phyloP scores from a whole-genome alignment of 1,139 yeast genomes.

The Candida labiduridarum region DNA sequence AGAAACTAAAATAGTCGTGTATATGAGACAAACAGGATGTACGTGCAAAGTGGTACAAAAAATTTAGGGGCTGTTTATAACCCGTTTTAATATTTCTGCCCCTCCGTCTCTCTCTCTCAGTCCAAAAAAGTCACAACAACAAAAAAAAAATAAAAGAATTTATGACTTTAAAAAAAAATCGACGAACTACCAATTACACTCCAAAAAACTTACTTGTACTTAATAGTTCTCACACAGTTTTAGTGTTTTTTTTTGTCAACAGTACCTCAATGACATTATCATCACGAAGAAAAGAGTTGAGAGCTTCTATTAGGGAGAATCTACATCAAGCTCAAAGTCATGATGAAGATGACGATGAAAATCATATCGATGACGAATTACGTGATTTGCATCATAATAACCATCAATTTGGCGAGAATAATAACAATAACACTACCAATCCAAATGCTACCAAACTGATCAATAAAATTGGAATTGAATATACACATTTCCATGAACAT shows the following conservation, averaged over 20 bases:
- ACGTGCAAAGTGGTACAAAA: not conserved
- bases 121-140: not conserved
- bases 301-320: conserved; percentile 15
- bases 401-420: conserved; percentile 1
- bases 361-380: conserved; percentile 7
- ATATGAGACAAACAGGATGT: not conserved
- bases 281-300: conserved; percentile 17
- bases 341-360: conserved; percentile 6
- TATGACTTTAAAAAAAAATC: conserved; percentile 1
- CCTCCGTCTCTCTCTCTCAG: no score
- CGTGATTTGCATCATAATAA: not conserved
- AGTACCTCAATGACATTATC: conserved; percentile 17
- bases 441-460: conserved; percentile 1
- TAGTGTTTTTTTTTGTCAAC: not conserved
- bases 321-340: conserved; percentile 10
- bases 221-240: not conserved
- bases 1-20: not conserved
- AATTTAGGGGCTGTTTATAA: not conserved
- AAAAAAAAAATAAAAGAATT: conserved; percentile 2
- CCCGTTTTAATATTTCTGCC: no score
- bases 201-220: no score
- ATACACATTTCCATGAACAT: not conserved
- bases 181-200: conserved; percentile 4
- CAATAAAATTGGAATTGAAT: not conserved
- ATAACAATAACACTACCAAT: not conserved